A percentile compares a stretch with the other conserved stretches of the same genome.
Conservation (phyloP, 805 yeast species). For the Kodamaea nitidulidarum region DNA sequence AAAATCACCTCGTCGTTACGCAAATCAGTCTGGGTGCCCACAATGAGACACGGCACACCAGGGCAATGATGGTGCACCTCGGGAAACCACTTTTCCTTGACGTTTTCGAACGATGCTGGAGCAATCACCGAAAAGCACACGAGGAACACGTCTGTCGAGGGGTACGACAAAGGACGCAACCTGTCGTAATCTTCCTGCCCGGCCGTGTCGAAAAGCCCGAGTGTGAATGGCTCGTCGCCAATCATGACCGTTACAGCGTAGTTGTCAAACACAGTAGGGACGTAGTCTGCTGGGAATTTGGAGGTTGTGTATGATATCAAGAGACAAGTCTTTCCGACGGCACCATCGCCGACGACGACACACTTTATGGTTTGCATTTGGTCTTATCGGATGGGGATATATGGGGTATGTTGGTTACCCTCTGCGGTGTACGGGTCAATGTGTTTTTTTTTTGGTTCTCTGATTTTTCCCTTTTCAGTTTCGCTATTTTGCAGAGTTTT, state of each 20-base stretch:
- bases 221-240: slow-evolving; percentile 96
- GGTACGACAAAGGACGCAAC: slow-evolving; percentile 92
- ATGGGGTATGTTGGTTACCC: slow-evolving; percentile 1
- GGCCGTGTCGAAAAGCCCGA: slow-evolving; percentile 97
- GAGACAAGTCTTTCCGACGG: slow-evolving; percentile 96
- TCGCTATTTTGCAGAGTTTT: slow-evolving; percentile 6
- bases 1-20: slow-evolving; percentile 89
- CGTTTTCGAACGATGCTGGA: slow-evolving; percentile 96
- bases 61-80: slow-evolving; percentile 96
- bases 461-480: slow-evolving; percentile 7
- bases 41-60: slow-evolving; percentile 96
- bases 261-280: slow-evolving; percentile 97
- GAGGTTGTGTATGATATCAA: slow-evolving; percentile 93
- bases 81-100: slow-evolving; percentile 97
- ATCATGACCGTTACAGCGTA: slow-evolving; percentile 93
- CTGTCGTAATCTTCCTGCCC: slow-evolving; percentile 99
- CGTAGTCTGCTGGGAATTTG: slow-evolving; percentile 97
- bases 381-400: not conserved
- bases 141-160: slow-evolving; percentile 93
- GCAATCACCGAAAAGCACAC: slow-evolving; percentile 96
- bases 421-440: slow-evolving; percentile 4
- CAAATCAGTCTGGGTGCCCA: slow-evolving; percentile 94
- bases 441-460: slow-evolving; percentile 7
- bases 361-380: slow-evolving; percentile 71
- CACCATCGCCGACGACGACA: slow-evolving; percentile 99